phyloP scores from a whole-genome alignment of 2,329 filamentous ascomycete genomes.

The Aspergillus fischeri region DNA sequence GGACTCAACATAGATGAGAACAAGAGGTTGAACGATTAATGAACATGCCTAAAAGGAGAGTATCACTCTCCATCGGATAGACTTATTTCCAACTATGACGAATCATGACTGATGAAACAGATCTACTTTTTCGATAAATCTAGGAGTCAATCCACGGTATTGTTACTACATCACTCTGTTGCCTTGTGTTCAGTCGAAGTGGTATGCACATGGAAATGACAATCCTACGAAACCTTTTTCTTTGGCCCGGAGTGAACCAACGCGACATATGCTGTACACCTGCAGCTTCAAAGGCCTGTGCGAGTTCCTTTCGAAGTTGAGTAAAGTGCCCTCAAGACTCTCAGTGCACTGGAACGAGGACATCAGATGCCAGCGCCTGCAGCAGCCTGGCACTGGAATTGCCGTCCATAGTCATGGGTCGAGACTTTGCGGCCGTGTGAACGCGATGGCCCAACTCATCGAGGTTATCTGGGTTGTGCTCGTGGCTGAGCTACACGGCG shows the following conservation, averaged over 20 bases:
- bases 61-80: background rate
- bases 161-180: background rate
- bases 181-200: background rate
- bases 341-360: slow-evolving; percentile 47
- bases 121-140: background rate
- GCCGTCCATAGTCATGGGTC: slow-evolving; percentile 48
- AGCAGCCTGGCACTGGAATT: slow-evolving; percentile 39
- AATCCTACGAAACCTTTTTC: slow-evolving; percentile 1
- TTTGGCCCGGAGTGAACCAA: slow-evolving; percentile 33
- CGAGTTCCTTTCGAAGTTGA: slow-evolving; percentile 30
- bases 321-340: slow-evolving; percentile 47
- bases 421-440: slow-evolving; percentile 45
- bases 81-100: background rate
- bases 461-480: slow-evolving; percentile 50
- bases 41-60: background rate
- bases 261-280: slow-evolving; percentile 32
- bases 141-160: background rate
- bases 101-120: background rate
- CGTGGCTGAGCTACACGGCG: slow-evolving; percentile 49
- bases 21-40: background rate
- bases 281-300: slow-evolving; percentile 29
- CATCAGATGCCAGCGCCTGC: slow-evolving; percentile 38
- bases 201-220: background rate
- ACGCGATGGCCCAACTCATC: slow-evolving; percentile 45
- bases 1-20: background rate